Evolutionary conservation across 768 basidiomycete genomes (phyloP).

Genomic region (Udeniomyces megalosporus): DNA sequence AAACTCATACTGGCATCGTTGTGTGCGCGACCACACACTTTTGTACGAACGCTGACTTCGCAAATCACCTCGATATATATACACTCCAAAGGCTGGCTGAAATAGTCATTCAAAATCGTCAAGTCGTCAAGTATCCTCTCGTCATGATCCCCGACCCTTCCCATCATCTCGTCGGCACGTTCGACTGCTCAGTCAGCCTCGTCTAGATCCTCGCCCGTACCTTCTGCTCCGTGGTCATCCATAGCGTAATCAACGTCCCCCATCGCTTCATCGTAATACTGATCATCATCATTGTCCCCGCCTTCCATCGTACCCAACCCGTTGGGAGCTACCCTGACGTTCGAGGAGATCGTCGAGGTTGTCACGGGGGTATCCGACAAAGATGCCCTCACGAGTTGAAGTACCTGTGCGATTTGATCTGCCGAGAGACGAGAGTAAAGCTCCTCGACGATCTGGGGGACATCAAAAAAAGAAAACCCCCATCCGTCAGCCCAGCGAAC

Average conservation of each 20-base stretch:
- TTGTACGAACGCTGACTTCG: too few relatives aligned
- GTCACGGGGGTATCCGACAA: not conserved
- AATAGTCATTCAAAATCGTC: too few relatives aligned
- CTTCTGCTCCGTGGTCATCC: not conserved
- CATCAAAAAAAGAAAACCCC: not conserved
- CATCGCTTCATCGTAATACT: not conserved
- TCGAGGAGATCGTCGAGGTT: not conserved
- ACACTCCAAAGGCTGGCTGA: too few relatives aligned
- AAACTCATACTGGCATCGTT: too few relatives aligned
- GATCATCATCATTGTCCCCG: conserved; percentile 11
- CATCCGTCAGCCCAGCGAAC: not conserved
- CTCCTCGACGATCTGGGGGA: conserved; percentile 13
- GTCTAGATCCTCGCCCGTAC: conserved; percentile 5
- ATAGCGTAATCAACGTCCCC: not conserved
- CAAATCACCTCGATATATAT: too few relatives aligned
- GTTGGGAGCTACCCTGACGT: not conserved
- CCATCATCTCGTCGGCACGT: not conserved
- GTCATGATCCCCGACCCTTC: too few relatives aligned
- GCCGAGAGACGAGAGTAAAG: conserved; percentile 7
- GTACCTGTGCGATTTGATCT: conserved; percentile 2
- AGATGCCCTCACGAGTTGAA: conserved; percentile 1
- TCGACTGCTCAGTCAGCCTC: conserved; percentile 8
- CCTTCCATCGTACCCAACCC: conserved; percentile 12
- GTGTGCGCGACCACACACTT: too few relatives aligned
- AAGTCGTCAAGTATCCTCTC: too few relatives aligned